Percentiles rank a stretch among this genome's conserved stretches.
Conservation (phyloP, 257 asterid genomes). For the Solanum chilense region DNA sequence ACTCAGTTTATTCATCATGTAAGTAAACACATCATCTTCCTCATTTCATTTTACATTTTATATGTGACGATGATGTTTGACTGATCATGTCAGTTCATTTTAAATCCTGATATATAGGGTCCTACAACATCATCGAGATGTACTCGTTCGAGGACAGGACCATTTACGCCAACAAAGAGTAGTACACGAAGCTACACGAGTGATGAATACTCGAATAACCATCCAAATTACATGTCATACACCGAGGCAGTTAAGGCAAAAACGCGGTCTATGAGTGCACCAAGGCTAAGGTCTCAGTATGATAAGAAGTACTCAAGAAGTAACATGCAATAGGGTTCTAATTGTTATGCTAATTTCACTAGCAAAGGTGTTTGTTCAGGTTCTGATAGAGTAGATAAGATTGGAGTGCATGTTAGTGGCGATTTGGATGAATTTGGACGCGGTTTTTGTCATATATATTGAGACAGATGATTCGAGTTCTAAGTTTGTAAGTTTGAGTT, state of each 20-base stretch:
- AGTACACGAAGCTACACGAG: conserved; percentile 39
- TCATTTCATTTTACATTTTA: too few relatives aligned
- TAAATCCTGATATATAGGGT: conserved; percentile 34
- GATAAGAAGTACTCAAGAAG: conserved; percentile 29
- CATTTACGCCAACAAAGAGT: conserved; percentile 56
- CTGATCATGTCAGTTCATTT: conserved; percentile 1
- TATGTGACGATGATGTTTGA: too few relatives aligned
- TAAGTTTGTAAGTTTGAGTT: background rate
- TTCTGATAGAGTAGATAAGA: conserved; percentile 61
- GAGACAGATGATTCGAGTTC: background rate
- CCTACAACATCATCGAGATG: conserved; percentile 46
- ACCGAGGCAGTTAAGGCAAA: conserved; percentile 83
- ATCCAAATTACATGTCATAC: conserved; percentile 67
- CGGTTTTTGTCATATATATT: conserved; percentile 34
- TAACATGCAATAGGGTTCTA: conserved; percentile 21
- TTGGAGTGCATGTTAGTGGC: conserved; percentile 44
- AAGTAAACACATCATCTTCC: too few relatives aligned
- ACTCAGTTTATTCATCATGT: conserved; percentile 22
- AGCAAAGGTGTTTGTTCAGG: conserved; percentile 55
- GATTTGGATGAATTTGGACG: conserved; percentile 29
- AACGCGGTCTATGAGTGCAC: conserved; percentile 78
- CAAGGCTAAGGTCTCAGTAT: conserved; percentile 46
- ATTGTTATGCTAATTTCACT: conserved; percentile 23
- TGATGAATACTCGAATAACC: conserved; percentile 30
- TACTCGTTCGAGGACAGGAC: conserved; percentile 23